Evolutionary conservation across 768 basidiomycete species (phyloP), one percentile per base, ranked within the genome.

Genomic region (Leccinum truebloodii): DNA sequence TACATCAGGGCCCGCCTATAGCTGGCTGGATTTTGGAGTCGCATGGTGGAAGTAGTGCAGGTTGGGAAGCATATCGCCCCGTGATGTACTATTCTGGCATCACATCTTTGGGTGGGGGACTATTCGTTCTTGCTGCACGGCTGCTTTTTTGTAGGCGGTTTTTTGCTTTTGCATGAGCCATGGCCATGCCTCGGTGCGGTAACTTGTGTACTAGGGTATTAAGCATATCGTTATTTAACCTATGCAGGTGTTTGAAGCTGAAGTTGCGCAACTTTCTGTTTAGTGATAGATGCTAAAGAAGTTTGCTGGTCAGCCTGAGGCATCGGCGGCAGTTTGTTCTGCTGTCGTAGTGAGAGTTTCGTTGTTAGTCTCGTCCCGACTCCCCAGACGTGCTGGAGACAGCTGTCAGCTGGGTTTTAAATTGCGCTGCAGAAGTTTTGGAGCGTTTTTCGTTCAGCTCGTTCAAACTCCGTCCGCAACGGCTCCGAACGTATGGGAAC

Each of bases 81-180:
- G 73, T 64, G 28, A 76, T 75, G 60, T 73, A 69, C 20, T 75
- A 70, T 51, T 67, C 67, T 14, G 68, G 69, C 12, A 65, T 68
- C 3, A 64, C 70, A 62, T 73, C 69, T 18, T 48, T 74, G 39
- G 70, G 60, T 10, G 62, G 70, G 34, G 59, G 69, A 9, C 57
- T 63, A 6, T 61, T 73, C 46, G 18, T 70, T 16, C 46, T 63
- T n/a, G 62, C 54, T 61, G 62, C 56, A 44, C 58, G 58, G 35
- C 58, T 59, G 39, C 49, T 62, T 34, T 48, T 51, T 5, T 61
- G 41, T 55, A 52, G 39, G 50, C 58, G 26, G 18, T 55, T 67
- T 49, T 63, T 64, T 28, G 60, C 61, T 35, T 63, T 64, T 55
- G 54, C 59, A 13, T 67, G 65, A 65, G 16, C 24, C 0, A 26